phyloP scores from a whole-genome alignment of 345 rosid species.

The Salix udensis region DNA sequence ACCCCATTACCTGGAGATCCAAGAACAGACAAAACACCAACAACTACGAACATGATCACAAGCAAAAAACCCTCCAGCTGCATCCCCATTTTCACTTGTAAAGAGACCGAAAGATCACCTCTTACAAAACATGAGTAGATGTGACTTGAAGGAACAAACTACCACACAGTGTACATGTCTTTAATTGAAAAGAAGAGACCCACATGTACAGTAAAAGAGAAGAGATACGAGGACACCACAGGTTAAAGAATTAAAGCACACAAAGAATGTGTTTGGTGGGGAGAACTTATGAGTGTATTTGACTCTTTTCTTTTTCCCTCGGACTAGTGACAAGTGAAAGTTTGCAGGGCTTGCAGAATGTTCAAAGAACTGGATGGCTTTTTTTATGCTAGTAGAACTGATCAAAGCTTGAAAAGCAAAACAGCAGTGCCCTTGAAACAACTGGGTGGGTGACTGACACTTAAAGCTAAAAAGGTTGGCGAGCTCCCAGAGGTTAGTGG shows the following conservation, averaged over 20 bases:
- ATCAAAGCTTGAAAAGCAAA: constrained; percentile 23
- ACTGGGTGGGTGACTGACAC: background rate
- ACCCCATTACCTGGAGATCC: constrained; percentile 57
- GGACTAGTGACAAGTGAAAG: background rate
- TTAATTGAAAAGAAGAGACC: constrained; percentile 24
- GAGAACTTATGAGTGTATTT: constrained; percentile 2
- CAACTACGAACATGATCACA: constrained; percentile 19
- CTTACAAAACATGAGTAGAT: constrained; percentile 17
- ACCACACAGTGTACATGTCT: background rate
- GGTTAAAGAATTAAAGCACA: background rate
- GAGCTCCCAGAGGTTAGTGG: background rate
- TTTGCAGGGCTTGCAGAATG: constrained; percentile 11
- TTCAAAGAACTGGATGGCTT: background rate
- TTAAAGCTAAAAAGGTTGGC: background rate
- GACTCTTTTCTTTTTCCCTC: background rate
- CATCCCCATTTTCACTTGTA: constrained; percentile 33
- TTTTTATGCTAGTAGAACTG: constrained; percentile 8
- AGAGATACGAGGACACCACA: constrained; percentile 11
- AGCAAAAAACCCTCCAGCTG: constrained; percentile 26
- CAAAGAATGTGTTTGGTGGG: constrained; percentile 21
- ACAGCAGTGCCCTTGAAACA: constrained; percentile 9
- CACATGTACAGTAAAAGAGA: constrained; percentile 30
- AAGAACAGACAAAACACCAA: constrained; percentile 31
- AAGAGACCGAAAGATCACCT: constrained; percentile 15
- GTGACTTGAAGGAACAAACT: constrained; percentile 28